Base-by-base conservation (phyloP, 306 rosid genomes). In the Sphenostylis stenocarpa region DNA sequence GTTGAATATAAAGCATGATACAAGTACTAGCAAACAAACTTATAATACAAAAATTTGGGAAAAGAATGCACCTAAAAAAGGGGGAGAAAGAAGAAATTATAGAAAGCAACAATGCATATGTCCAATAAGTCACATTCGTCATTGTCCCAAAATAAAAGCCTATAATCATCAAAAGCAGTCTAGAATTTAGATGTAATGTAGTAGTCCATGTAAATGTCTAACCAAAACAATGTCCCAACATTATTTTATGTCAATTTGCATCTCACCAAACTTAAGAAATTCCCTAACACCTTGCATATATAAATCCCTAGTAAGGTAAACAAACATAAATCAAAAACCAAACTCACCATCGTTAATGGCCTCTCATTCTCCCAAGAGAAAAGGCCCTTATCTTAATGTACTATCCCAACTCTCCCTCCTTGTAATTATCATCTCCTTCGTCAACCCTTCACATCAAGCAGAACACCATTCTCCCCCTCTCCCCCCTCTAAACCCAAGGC, bases 391-490 rank as follows among this genome's bases (percentile, higher is more conserved):
- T 65, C 15, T 4, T 9, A 10, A 5, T 57, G 58, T 12, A 70
- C 24, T 70, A 58, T 67, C 68, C 24, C 23, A 12, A 13, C 19
- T 65, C 34, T 4, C 12, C 43, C 14, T 86, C 57, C 11, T 74
- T 0, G 8, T 75, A 34, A 41, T 72, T 33, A 41, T 88, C 44
- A 53, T 83, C 80, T 72, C 72, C 63, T 62, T 85, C 41, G 73
- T 85, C 38, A 78, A 84, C 13, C 96, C 92, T 23, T 88, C 91
- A 13, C 80, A 85, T 72, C 93, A 89, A 81, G 29, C 77, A 2
- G 14, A 39, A 39, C 44, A 39, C 45, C 45, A 14, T 29, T 3
- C 11, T 5, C 31, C 72, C 20, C 78, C 80, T 13, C 87, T 82
- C 6, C 78, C 87, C 0, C 23, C 58, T 24, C 36, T 79, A 24